These are phyloP conservation scores for Phytophthora boehmeriae DNA, from an alignment of 352 stramenopile species.

Conservation along the genomic window DNA sequence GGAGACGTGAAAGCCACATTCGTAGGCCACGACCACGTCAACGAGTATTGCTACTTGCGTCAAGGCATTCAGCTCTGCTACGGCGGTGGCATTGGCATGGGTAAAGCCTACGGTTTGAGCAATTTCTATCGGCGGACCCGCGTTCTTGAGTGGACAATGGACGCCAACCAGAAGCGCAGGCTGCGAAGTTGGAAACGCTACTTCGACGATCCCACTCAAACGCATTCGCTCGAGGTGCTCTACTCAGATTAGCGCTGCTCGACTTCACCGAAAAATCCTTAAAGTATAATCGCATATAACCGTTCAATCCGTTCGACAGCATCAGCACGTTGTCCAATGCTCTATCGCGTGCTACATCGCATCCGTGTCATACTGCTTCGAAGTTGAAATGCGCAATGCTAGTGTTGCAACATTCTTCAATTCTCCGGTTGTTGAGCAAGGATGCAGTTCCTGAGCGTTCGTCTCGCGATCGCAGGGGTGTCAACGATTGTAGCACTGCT, in stretches of 20 bases:
- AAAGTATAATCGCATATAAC: neutral
- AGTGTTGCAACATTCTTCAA: slow-evolving; percentile 17
- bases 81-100: slow-evolving; percentile 53
- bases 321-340: neutral
- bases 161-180: slow-evolving; percentile 39
- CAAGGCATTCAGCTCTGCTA: slow-evolving; percentile 64
- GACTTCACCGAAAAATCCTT: neutral
- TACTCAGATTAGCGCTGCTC: slow-evolving; percentile 39
- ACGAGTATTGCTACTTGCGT: slow-evolving; percentile 60
- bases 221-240: slow-evolving; percentile 39
- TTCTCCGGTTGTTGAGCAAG: neutral
- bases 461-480: slow-evolving; percentile 6
- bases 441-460: slow-evolving; percentile 24
- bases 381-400: no score
- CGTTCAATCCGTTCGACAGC: neutral
- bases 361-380: no score
- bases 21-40: slow-evolving; percentile 64
- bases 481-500: slow-evolving; percentile 10
- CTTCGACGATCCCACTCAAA: slow-evolving; percentile 35
- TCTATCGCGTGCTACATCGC: slow-evolving; percentile 11
- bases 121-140: slow-evolving; percentile 40
- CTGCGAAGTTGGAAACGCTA: slow-evolving; percentile 56
- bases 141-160: slow-evolving; percentile 52
- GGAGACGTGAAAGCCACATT: slow-evolving; percentile 67
- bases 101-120: slow-evolving; percentile 34